Evolutionary conservation across 164 flowering plant genomes (phyloP), one percentile per base, ranked within the genome.

Genomic region (Vitis amurensis): DNA sequence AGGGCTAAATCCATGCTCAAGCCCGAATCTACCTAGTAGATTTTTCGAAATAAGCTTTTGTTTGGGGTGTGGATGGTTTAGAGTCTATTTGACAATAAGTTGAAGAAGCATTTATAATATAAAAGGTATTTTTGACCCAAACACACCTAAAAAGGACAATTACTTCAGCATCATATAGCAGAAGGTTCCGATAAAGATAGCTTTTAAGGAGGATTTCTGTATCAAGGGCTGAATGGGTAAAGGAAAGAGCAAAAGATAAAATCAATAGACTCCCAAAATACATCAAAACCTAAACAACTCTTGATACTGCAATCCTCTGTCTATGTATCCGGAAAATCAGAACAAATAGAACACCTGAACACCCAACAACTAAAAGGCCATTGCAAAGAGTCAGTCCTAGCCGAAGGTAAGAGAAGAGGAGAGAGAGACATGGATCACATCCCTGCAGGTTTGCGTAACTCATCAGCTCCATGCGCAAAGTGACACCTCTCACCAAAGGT

Each of bases 401-500:
- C 51, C 17, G 31, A 30, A 53, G 44, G 44, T 37, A 37, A 13
- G 3, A 30, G 30, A 15, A 3, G 14, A 2, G 19, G 55, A 30
- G 1, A 9, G 44, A 27, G 15, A 51, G 5, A 55, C 27, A 23
- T 23, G 44, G 52, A 3, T 69, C 61, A 69, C 53, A 71, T 64
- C 30, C 57, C 74, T 4, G 74, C 30, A 57, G 79, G 1, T 66
- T 73, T 85, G 66, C 91, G 92, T 79, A 89, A 67, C 23, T 91
- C 92, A 10, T 76, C 83, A 2, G 82, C 82, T 55, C 97, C 96
- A 76, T 90, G 97, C 0, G 97, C 97, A 76, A 90, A 92, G 73
- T 90, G 93, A 76, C 97, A 90, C 78, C 89, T 80, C 0, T 88
- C 95, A 10, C 90, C 95, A 75, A 90, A 92, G 1, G 91, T 89